A percentile compares a stretch with the other conserved stretches of the same genome.
phyloP scores from a whole-genome alignment of 306 rosid species.

The Purshia tridentata region DNA sequence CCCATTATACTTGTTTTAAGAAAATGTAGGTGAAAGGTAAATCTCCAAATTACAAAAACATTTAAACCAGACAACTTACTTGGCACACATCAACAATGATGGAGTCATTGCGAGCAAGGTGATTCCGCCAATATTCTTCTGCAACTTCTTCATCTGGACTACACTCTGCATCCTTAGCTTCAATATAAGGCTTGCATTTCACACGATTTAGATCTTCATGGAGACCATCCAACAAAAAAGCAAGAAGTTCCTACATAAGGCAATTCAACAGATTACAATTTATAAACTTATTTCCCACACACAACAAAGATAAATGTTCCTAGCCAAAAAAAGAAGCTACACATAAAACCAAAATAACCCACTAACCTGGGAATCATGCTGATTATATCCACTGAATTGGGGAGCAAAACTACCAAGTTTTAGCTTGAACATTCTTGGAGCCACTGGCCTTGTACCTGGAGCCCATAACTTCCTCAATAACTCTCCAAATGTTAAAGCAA shows the following conservation, averaged over 20 bases:
- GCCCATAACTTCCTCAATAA: conserved; percentile 80
- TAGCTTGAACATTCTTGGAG: conserved; percentile 66
- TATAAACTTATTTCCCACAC: conserved; percentile 19
- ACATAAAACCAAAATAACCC: conserved; percentile 14
- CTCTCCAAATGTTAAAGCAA: conserved; percentile 84
- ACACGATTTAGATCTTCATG: conserved; percentile 92
- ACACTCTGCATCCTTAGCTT: conserved; percentile 75
- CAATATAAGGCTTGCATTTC: conserved; percentile 73
- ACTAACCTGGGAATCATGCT: conserved; percentile 93
- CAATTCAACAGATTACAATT: conserved; percentile 23
- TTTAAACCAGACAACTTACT: conserved; percentile 37
- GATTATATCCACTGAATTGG: conserved; percentile 79
- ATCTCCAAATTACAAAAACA: background rate
- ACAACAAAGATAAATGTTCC: conserved; percentile 20
- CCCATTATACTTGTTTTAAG: background rate
- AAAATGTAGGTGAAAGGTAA: background rate
- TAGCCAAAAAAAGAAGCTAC: conserved; percentile 19
- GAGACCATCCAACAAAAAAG: conserved; percentile 89
- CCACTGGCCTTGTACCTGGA: conserved; percentile 59
- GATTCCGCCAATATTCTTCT: conserved; percentile 84
- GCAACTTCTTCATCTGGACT: conserved; percentile 74
- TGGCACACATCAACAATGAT: conserved; percentile 75
- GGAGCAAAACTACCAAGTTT: conserved; percentile 75
- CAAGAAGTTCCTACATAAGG: conserved; percentile 76
- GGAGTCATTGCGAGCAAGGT: conserved; percentile 82